A percentile compares a stretch with the other conserved stretches of the same genome.
Evolutionary conservation across 257 asterid species (phyloP).

Genomic region (Asclepias syriaca): DNA sequence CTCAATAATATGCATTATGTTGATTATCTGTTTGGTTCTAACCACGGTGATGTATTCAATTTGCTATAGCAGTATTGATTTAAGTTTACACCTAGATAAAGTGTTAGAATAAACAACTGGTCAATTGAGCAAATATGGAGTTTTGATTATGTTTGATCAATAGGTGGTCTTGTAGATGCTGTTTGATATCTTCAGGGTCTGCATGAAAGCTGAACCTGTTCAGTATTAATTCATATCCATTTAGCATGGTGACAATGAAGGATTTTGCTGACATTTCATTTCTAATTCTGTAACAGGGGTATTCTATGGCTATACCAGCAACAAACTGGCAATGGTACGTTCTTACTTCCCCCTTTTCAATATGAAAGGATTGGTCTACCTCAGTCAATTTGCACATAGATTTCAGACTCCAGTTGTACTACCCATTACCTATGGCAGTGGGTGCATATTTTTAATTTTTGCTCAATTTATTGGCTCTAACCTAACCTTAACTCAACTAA

Average conservation of each 20-base stretch:
- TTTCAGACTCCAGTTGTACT: not conserved
- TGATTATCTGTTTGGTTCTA: not conserved
- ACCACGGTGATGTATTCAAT: not conserved
- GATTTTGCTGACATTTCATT: constrained; percentile 18
- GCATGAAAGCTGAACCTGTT: not conserved
- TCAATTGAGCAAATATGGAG: not conserved
- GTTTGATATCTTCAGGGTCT: not conserved
- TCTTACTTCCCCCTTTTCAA: constrained; percentile 5
- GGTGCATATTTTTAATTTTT: not conserved
- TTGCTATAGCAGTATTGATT: not conserved
- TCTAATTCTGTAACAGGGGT: constrained; percentile 54
- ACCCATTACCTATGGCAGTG: not conserved
- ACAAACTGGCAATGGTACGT: constrained; percentile 78
- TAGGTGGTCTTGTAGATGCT: not conserved
- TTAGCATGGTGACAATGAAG: not conserved
- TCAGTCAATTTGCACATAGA: not conserved
- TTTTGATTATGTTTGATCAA: not conserved
- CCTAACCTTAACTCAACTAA: not conserved
- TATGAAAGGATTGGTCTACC: not conserved
- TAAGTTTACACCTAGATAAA: not conserved
- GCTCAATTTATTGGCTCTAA: not conserved
- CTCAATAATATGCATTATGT: not conserved
- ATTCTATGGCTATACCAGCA: constrained; percentile 60
- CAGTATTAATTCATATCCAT: not conserved
- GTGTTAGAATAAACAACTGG: not conserved